Conservation (phyloP, 176 grass and related monocot genomes). For the Cenchrus americanus region DNA sequence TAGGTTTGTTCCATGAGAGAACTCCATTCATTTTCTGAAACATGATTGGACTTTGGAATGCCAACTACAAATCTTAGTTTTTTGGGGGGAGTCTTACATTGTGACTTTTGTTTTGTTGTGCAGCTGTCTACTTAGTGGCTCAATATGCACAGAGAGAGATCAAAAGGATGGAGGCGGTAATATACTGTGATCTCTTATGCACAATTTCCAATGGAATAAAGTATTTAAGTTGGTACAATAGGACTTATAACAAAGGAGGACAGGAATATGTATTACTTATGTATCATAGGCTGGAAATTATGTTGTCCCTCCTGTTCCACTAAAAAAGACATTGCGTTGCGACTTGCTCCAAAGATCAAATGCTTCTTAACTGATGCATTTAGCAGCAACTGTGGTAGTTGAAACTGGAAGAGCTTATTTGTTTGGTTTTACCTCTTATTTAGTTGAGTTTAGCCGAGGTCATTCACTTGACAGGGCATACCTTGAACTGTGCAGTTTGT, state of each 20-base stretch:
- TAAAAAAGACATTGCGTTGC: neutral
- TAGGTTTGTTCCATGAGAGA: slow-evolving; percentile 63
- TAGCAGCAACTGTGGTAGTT: neutral
- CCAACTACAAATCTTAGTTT: neutral
- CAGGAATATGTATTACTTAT: neutral
- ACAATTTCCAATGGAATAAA: slow-evolving; percentile 9
- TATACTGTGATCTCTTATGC: slow-evolving; percentile 14
- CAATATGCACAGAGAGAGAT: slow-evolving; percentile 81
- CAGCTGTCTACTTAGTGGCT: slow-evolving; percentile 90
- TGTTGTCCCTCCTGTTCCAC: no score
- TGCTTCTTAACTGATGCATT: slow-evolving; percentile 8
- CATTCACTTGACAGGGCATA: slow-evolving; percentile 13
- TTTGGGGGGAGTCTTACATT: slow-evolving; percentile 19
- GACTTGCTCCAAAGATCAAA: slow-evolving; percentile 10
- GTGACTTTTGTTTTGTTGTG: slow-evolving; percentile 32
- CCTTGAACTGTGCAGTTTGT: no score
- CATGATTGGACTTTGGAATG: neutral
- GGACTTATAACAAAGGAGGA: slow-evolving; percentile 15
- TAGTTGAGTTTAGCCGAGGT: neutral
- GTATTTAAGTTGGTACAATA: neutral
- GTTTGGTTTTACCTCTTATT: slow-evolving; percentile 6
- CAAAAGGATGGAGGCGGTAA: slow-evolving; percentile 95
- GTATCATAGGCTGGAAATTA: neutral
- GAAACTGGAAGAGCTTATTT: slow-evolving; percentile 22
- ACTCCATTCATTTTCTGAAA: neutral